A percentile compares a stretch with the other conserved stretches of the same genome.
Conservation (phyloP, 805 yeast species). For the Candida sakaeoensis region DNA sequence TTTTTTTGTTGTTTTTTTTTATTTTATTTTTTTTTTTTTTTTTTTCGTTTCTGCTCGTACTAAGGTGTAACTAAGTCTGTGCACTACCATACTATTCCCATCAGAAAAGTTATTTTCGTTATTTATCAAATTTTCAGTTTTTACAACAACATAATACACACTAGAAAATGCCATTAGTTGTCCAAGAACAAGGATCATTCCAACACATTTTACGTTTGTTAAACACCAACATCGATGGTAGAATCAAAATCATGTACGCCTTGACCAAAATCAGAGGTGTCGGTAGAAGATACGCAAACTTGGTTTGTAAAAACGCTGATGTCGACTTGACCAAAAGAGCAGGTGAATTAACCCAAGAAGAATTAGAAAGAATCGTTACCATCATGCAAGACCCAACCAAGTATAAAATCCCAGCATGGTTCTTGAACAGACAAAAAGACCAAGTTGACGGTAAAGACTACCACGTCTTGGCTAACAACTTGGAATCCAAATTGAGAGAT, state of each 20-base stretch:
- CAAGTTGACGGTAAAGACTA: constrained; percentile 98
- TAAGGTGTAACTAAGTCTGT: background rate
- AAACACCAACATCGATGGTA: constrained; percentile 99
- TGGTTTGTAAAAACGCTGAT: constrained; percentile 99
- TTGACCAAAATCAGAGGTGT: constrained; percentile 99
- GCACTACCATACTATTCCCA: constrained; percentile 5
- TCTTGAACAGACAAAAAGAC: constrained; percentile 99
- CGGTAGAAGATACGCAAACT: constrained; percentile 99
- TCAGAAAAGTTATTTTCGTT: background rate
- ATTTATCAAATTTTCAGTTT: constrained; percentile 1
- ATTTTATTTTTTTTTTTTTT: too few relatives aligned
- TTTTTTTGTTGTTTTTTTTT: too few relatives aligned
- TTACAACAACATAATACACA: background rate
- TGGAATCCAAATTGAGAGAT: constrained; percentile 99
- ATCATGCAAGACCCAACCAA: constrained; percentile 99
- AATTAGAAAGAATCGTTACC: constrained; percentile 99
- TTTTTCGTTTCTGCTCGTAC: background rate
- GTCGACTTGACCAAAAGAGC: constrained; percentile 98
- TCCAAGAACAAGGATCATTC: constrained; percentile 98
- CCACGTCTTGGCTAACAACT: constrained; percentile 98
- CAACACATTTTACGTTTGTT: constrained; percentile 99
- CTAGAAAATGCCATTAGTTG: constrained; percentile 83
- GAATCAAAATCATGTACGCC: constrained; percentile 99
- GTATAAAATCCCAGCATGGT: constrained; percentile 99
- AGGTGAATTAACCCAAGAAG: constrained; percentile 99